phyloP scores from a whole-genome alignment of 345 rosid species.

The Hibiscus mutabilis region DNA sequence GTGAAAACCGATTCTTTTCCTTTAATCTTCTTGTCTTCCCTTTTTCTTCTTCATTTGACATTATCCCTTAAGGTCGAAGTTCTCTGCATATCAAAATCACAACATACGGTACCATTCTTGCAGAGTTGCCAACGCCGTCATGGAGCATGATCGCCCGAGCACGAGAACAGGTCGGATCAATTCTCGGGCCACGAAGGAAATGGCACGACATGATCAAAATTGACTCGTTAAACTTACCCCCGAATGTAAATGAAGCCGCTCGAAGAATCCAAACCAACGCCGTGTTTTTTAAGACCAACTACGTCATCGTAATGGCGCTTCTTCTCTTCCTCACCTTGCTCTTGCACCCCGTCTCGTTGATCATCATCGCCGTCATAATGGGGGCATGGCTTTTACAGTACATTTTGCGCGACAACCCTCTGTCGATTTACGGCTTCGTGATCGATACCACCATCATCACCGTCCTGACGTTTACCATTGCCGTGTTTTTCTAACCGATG shows the following conservation, averaged over 20 bases:
- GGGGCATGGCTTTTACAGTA: constrained; percentile 46
- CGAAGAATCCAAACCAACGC: constrained; percentile 34
- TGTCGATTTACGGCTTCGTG: constrained; percentile 28
- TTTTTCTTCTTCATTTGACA: neutral
- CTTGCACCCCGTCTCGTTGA: constrained; percentile 45
- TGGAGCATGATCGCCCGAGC: constrained; percentile 19
- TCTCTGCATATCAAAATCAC: constrained; percentile 5
- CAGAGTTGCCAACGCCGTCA: constrained; percentile 15
- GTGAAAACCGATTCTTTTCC: neutral
- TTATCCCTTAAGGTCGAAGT: neutral
- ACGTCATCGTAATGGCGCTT: constrained; percentile 24
- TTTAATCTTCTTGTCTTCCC: too few relatives aligned
- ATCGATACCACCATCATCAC: constrained; percentile 30
- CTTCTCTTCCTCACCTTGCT: constrained; percentile 45
- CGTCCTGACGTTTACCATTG: constrained; percentile 30
- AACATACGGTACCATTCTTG: constrained; percentile 43
- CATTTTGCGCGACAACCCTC: constrained; percentile 38
- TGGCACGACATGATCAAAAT: constrained; percentile 49
- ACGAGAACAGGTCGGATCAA: constrained; percentile 29
- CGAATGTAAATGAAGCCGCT: constrained; percentile 17
- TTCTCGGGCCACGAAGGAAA: constrained; percentile 38
- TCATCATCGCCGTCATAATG: constrained; percentile 31
- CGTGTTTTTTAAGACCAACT: constrained; percentile 39
- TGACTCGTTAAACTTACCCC: constrained; percentile 34
- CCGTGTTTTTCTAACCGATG: constrained; percentile 33